A percentile compares a stretch with the other conserved stretches of the same genome.
These are phyloP conservation scores for Sporothrix sp. DNA, from an alignment of 2,329 filamentous ascomycete species.

Conservation along the genomic window DNA sequence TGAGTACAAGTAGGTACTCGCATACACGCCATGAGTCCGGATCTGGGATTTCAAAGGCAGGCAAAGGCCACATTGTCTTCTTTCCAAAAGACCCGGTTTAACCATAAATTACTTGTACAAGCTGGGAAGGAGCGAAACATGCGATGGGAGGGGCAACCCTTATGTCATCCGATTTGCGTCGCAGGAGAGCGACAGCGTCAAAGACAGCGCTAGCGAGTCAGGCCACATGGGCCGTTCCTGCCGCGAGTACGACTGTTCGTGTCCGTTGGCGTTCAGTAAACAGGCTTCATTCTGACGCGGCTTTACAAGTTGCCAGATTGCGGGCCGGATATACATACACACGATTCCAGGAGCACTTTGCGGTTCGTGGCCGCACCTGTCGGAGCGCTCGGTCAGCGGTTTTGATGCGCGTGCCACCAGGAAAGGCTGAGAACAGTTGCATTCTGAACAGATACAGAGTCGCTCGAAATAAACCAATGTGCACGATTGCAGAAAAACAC, in stretches of 20 bases:
- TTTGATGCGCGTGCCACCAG: no score
- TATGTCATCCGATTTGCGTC: conserved; percentile 5
- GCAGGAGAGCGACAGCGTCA: no score
- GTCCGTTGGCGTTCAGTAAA: no score
- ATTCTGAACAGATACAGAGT: neutral
- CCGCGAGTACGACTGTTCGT: no score
- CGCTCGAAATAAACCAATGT: conserved; percentile 7
- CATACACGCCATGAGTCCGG: neutral
- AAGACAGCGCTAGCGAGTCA: no score
- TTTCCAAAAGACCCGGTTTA: neutral
- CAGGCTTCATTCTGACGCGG: no score
- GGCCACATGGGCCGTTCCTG: neutral
- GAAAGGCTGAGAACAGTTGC: no score
- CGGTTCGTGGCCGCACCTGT: conserved; percentile 2
- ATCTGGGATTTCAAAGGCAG: neutral
- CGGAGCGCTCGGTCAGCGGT: conserved; percentile 6
- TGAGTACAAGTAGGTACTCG: no score
- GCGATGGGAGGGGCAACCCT: neutral
- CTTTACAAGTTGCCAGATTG: conserved; percentile 1
- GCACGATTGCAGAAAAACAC: conserved; percentile 3
- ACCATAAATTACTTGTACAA: neutral
- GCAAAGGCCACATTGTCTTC: conserved; percentile 5
- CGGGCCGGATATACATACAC: no score
- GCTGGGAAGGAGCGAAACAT: conserved; percentile 1
- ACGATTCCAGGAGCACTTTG: no score